Conservation (phyloP, 306 rosid species). For the Vigna hirtella region DNA sequence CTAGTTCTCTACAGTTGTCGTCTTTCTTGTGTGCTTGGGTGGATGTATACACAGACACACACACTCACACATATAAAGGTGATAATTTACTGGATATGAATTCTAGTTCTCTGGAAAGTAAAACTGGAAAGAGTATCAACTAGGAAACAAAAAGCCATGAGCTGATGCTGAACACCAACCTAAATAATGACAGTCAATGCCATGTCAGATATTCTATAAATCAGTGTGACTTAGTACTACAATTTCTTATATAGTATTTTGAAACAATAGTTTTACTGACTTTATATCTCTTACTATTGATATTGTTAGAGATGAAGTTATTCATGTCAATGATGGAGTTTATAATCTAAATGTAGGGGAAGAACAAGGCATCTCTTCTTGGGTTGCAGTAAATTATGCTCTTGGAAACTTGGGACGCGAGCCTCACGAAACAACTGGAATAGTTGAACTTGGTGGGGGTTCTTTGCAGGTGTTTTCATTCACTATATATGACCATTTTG, state of each 20-base stretch:
- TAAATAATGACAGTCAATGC: neutral
- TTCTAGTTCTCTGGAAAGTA: neutral
- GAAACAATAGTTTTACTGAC: neutral
- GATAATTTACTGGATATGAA: neutral
- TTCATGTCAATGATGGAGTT: slow-evolving; percentile 23
- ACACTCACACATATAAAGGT: neutral
- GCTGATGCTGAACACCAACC: neutral
- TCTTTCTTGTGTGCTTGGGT: slow-evolving; percentile 8
- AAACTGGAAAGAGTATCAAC: neutral
- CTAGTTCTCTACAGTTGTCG: slow-evolving; percentile 1
- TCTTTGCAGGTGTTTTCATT: slow-evolving; percentile 64
- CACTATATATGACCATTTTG: slow-evolving; percentile 35
- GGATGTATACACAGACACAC: neutral
- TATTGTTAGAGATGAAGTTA: neutral
- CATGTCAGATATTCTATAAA: neutral
- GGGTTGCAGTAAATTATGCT: slow-evolving; percentile 66
- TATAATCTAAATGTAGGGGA: slow-evolving; percentile 47
- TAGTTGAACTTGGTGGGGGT: slow-evolving; percentile 67
- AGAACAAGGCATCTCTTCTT: slow-evolving; percentile 59
- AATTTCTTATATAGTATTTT: neutral
- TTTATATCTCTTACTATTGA: slow-evolving; percentile 16
- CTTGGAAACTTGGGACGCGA: slow-evolving; percentile 62
- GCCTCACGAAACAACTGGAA: slow-evolving; percentile 56
- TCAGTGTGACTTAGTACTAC: neutral
- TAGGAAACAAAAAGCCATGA: neutral